Percentiles rank a stretch among this genome's conserved stretches.
phyloP scores from a whole-genome alignment of 805 yeast species.

The Wickerhamomyces tratensis region DNA sequence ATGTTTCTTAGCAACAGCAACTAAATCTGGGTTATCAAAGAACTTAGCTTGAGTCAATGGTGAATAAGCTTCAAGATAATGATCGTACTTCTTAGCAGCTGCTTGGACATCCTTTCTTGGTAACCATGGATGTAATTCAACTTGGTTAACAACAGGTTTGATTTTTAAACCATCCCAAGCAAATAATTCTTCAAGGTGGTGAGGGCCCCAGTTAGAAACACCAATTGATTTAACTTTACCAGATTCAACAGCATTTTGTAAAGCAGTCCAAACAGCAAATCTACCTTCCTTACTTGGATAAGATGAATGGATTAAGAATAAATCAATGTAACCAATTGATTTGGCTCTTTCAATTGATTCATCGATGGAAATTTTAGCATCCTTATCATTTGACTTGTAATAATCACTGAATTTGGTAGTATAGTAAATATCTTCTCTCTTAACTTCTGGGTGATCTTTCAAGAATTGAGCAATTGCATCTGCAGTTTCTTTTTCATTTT shows the following conservation, averaged over 20 bases:
- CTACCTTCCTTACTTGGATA: slow-evolving; percentile 34
- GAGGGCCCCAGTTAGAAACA: slow-evolving; percentile 58
- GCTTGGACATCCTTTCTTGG: slow-evolving; percentile 26
- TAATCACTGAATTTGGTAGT: slow-evolving; percentile 65
- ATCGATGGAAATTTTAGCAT: slow-evolving; percentile 44
- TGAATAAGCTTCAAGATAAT: slow-evolving; percentile 45
- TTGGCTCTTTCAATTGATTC: slow-evolving; percentile 38
- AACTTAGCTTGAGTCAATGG: slow-evolving; percentile 45
- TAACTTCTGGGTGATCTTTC: slow-evolving; percentile 40
- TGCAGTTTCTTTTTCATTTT: slow-evolving; percentile 61
- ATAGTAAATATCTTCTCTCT: slow-evolving; percentile 45
- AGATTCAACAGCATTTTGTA: slow-evolving; percentile 57
- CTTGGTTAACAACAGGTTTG: slow-evolving; percentile 64
- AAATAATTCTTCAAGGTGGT: slow-evolving; percentile 49
- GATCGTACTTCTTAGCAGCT: slow-evolving; percentile 31
- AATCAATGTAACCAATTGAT: slow-evolving; percentile 52
- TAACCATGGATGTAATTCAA: slow-evolving; percentile 42
- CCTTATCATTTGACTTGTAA: slow-evolving; percentile 41
- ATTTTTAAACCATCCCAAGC: slow-evolving; percentile 40
- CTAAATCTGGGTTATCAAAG: slow-evolving; percentile 33
- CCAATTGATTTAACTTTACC: slow-evolving; percentile 58
- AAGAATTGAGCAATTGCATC: slow-evolving; percentile 40
- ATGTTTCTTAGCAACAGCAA: slow-evolving; percentile 28
- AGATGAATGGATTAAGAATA: slow-evolving; percentile 59
- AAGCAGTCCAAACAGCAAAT: slow-evolving; percentile 56